Base-by-base conservation (phyloP, 1,139 yeast species). In the Komagataea norvegica region DNA sequence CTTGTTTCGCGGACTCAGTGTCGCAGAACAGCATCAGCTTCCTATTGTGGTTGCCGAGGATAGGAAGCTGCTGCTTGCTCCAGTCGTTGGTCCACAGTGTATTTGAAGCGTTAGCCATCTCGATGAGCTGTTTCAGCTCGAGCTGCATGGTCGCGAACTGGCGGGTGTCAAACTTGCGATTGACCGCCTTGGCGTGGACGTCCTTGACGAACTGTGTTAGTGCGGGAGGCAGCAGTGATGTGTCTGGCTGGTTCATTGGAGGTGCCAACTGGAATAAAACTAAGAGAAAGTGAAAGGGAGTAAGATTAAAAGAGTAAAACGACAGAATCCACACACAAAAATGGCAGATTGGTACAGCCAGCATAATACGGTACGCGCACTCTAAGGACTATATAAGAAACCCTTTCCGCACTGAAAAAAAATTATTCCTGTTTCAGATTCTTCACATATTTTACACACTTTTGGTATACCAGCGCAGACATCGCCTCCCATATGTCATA, bases 1-100 rank as follows among this genome's bases (percentile, higher is more conserved):
- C 19, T 14, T 26, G 16, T 18, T 36, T 27, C n/a, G 35, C 34
- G 19, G 34, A 24, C 5, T 18, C 32, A 17, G 42, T 45, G 40
- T 48, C 55, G 46, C 45, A 37, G 46, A 42, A 34, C 21, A 49
- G 44, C 16, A 48, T 44, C 19, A 47, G 36, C 11, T 39, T 28
- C 8, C 37, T 22, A 4, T 24, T 27, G 31, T 34, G 24, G n/a
- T n/a, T n/a, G 10, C 53, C 53, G 25, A 80, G 52, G 1, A 76
- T 54, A 0, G 91, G 89, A 2, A 82, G 48, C 23, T 60, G 60
- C 54, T 77, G 82, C 5, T 45, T 49, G 7, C 54, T 55, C 94
- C 94, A 84, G 49, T 80, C 74, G 45, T 77, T 79, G 1, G 59
- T 51, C 65, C 72, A 68, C 4, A 81, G 55, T 29, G 66, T 66